Evolutionary conservation across 768 basidiomycete genomes (phyloP), one percentile per base, ranked within the genome.

Genomic region (Leccinum subtestaceum): DNA sequence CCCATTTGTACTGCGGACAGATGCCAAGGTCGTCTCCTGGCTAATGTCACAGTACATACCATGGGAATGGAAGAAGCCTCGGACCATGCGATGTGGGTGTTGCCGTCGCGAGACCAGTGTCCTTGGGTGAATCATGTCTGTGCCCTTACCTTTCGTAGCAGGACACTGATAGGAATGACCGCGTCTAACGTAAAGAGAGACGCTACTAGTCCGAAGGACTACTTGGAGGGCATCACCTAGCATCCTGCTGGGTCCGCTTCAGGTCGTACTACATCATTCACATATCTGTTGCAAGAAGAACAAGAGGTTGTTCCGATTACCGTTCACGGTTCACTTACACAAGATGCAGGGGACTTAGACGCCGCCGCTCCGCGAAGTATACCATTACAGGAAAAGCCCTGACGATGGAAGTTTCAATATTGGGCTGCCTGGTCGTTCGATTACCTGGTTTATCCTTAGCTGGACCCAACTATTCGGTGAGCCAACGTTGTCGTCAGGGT

Each of bases 21-120:
- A 69, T 57, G 66, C 74, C 67, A 66, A 45, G 43, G 43, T 65
- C 65, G 57, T 68, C 68, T 66, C 65, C 64, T 69, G 65, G 68
- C 63, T 57, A 47, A 65, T 52, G 62, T 63, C 63, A 61, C 63
- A 74, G 77, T 76, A 77, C 76, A 78, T 81, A 81, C 79, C 79
- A 81, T 81, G 80, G 78, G 80, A 81, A 81, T 81, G 80, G 78
- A 81, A 81, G 77, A 80, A 74, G 75, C 70, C 69, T 66, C 72
- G 65, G 76, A 75, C 75, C 75, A 77, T 72, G 68, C 63, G 53
- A 64, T 52, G 70, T 60, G 58, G 62, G 31, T 67, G 70, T 60
- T 27, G 60, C 52, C 66, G 65, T 68, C 60, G 27, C 64, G 50
- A 56, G 65, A 55, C 66, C 73, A 70, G 72, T 27, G 47, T 46